Evolutionary conservation across 129 eudicot genomes (phyloP), one percentile per base, ranked within the genome.

Genomic region (Kitagawia praeruptora): DNA sequence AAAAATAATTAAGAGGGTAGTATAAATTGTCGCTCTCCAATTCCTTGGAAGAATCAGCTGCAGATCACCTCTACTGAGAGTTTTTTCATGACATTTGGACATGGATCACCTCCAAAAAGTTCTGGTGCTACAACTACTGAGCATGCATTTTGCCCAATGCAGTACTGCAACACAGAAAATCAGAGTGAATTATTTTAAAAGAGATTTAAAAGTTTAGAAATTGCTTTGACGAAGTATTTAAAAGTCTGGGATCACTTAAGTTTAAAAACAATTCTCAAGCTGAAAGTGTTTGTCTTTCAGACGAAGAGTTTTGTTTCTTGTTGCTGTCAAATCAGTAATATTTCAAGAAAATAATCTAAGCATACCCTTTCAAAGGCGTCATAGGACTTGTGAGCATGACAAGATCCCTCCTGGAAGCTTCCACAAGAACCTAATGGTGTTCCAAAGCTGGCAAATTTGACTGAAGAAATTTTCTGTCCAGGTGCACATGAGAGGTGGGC

Each of bases 371-470:
- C 91, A 76, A 95, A 95, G 79, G 89, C 93, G 16, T 95, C 99
- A 76, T 95, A 95, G 18, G 99, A 95, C 69, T 90, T 77, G 75
- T 87, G 91, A 41, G 99, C 99, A 85, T 95, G 99, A 80, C 99
- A 95, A 40, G 88, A 66, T 74, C 99, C 99, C 87, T 95, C 89
- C 0, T 70, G 80, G 84, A 82, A 95, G 85, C 77, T 89, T 79
- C 99, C 99, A 84, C 99, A 95, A 75, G 81, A 79, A 5, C 99
- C 99, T 39, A 84, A 84, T 0, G 99, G 99, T 37, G 97, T 95
- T 41, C 99, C 99, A 81, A 95, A 95, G 83, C 99, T 95, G 41
- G 99, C 99, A 84, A 95, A 95, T 66, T 92, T 95, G 47, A 95
- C 90, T 4, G 96, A 92, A 3, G 99, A 83, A 8, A 95, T 95